Base-by-base conservation (phyloP, 345 rosid genomes). In the Euphorbia pulcherrima region DNA sequence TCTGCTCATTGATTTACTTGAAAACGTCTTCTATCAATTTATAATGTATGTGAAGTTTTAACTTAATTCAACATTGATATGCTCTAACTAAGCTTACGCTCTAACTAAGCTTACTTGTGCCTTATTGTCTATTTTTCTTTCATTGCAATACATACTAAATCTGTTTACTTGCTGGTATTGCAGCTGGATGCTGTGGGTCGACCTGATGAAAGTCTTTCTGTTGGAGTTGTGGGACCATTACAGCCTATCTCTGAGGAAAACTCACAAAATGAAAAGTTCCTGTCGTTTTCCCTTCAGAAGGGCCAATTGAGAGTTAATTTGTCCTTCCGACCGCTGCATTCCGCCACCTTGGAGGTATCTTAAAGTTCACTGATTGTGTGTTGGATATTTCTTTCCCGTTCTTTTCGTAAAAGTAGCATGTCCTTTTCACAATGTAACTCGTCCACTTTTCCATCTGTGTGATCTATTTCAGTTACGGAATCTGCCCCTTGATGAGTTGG, bases 401-500 rank as follows among this genome's bases (percentile, higher is more conserved):
- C 6, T 7, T 50, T 39, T 55, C 47, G 56, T 64, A 28, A 55
- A 64, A 68, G 44, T 30, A 51, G 64, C 62, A 54, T 30, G 29
- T 17, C 21, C 14, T 27, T 24, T 28, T 29, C n/a, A 18, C 57
- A 27, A 47, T 20, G 39, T 65, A 16, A 29, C 46, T 65, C n/a
- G 7, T 48, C 24, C 70, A 65, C 61, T 66, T 69, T 50, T 62
- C 23, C 75, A 48, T 68, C 21, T 64, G 26, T 40, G 1, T 70
- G 60, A 71, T 51, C 30, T 83, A 74, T 68, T 73, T 73, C 77
- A 93, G 98, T 79, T 93, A 68, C 96, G 96, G 64, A 67, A 93
- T 67, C 83, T 93, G 76, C 98, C 98, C 18, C 90, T 93, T 37
- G 98, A 93, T 83, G 98, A 93, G 72, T 74, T 93, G 85, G 97